Conservation (phyloP, 345 rosid species). For the Sonneratia caseolaris region DNA sequence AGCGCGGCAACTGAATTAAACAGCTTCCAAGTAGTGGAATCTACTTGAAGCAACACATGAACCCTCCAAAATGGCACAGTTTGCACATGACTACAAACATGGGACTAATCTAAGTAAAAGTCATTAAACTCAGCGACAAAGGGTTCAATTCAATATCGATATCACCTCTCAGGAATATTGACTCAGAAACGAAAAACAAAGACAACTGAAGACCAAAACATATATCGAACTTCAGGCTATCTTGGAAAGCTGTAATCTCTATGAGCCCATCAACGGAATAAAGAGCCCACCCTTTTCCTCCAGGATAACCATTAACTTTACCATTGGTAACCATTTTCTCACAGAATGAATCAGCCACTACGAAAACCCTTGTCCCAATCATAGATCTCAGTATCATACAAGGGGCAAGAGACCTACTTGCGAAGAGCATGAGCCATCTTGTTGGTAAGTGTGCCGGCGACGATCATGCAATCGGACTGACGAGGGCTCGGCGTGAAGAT, state of each 20-base stretch:
- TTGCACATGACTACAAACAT: too few relatives aligned
- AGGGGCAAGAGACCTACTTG: constrained; percentile 37
- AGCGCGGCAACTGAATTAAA: neutral
- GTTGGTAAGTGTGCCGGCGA: constrained; percentile 96
- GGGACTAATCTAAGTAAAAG: too few relatives aligned
- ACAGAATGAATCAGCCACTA: neutral
- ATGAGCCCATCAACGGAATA: neutral
- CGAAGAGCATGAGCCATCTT: constrained; percentile 99
- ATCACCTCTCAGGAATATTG: neutral
- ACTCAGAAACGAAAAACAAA: too few relatives aligned
- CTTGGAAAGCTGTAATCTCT: neutral
- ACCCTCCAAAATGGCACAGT: neutral
- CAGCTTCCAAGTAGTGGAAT: neutral
- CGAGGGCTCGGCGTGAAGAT: constrained; percentile 97
- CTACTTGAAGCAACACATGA: neutral
- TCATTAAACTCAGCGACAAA: too few relatives aligned
- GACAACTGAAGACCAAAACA: neutral
- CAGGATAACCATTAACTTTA: neutral
- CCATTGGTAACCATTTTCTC: neutral
- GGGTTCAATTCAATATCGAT: neutral
- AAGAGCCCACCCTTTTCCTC: neutral
- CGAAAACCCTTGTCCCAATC: neutral
- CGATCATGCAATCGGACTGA: constrained; percentile 97
- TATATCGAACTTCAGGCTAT: too few relatives aligned
- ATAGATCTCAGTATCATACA: neutral